Evolutionary conservation across 495 filamentous ascomycete species (phyloP).

Genomic region (Pyrenula massariospora): DNA sequence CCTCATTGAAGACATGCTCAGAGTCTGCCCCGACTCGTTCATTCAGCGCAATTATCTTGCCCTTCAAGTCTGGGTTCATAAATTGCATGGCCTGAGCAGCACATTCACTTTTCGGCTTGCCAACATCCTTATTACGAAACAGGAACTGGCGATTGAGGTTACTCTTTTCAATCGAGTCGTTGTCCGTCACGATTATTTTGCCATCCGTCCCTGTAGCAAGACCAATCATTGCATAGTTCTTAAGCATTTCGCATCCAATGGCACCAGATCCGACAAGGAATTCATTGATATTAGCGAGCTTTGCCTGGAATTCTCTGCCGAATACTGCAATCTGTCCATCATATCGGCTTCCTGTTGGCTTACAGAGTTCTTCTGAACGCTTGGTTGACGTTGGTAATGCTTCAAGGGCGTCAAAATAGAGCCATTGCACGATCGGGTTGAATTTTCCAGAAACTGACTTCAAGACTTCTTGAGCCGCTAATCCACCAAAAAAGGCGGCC

Average conservation of each 20-base stretch:
- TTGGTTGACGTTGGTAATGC: conserved; percentile 64
- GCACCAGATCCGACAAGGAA: conserved; percentile 96
- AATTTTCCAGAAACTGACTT: conserved; percentile 99
- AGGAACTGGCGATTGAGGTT: conserved; percentile 98
- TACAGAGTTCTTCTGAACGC: conserved; percentile 79
- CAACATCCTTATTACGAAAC: conserved; percentile 89
- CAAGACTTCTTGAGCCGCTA: conserved; percentile 90
- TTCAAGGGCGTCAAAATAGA: conserved; percentile 97
- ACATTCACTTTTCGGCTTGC: conserved; percentile 93
- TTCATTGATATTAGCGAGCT: conserved; percentile 73
- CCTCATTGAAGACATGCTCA: conserved; percentile 88
- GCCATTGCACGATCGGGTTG: conserved; percentile 78
- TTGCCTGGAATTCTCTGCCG: conserved; percentile 86
- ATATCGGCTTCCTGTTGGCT: conserved; percentile 71
- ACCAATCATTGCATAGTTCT: conserved; percentile 99
- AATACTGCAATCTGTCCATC: conserved; percentile 97
- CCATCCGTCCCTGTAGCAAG: conserved; percentile 81
- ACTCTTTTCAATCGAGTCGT: conserved; percentile 98
- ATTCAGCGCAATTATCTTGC: conserved; percentile 71
- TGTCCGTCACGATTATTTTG: conserved; percentile 85
- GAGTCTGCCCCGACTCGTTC: conserved; percentile 90
- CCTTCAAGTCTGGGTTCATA: conserved; percentile 89
- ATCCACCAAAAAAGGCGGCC: conserved; percentile 90
- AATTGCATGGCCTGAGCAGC: conserved; percentile 75
- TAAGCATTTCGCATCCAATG: conserved; percentile 98